Conservation (phyloP, 169 alveolate species). For the Cryptosporidium ryanae region DNA sequence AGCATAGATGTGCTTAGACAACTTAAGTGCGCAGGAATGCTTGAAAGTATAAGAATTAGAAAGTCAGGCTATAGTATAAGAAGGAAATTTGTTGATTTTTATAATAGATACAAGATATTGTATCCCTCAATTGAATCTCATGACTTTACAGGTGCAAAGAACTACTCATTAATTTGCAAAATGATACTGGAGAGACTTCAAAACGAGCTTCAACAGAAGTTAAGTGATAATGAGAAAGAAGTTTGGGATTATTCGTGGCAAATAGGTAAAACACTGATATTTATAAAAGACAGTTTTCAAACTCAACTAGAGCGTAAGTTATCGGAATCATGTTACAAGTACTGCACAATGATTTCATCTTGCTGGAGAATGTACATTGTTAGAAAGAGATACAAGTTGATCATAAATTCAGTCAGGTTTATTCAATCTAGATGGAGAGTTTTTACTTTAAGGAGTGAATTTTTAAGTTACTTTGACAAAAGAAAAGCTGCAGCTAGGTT, state of each 20-base stretch:
- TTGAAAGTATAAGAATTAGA: conserved; percentile 85
- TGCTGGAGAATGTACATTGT: conserved; percentile 60
- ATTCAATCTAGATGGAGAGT: conserved; percentile 31
- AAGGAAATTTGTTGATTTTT: conserved; percentile 80
- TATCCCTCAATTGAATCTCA: conserved; percentile 69
- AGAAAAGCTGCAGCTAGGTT: conserved; percentile 29
- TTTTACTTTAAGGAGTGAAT: conserved; percentile 10
- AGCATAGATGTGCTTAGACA: conserved; percentile 86
- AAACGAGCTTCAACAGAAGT: conserved; percentile 30
- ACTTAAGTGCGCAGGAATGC: conserved; percentile 86
- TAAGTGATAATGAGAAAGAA: conserved; percentile 23
- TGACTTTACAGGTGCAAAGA: conserved; percentile 64
- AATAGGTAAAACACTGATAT: conserved; percentile 77
- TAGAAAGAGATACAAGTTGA: conserved; percentile 13
- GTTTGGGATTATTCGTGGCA: conserved; percentile 69
- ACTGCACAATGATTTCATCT: conserved; percentile 57
- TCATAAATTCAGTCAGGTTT: background rate
- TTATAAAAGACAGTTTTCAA: conserved; percentile 73
- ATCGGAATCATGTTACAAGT: conserved; percentile 48
- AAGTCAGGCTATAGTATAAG: conserved; percentile 84
- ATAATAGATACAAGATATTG: conserved; percentile 74
- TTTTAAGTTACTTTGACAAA: conserved; percentile 5
- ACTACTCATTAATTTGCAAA: conserved; percentile 58
- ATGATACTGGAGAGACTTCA: conserved; percentile 58
- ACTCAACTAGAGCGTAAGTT: conserved; percentile 44